Conservation (phyloP, 495 filamentous ascomycete species). For the Aspergillus sclerotiicarbonarius region DNA sequence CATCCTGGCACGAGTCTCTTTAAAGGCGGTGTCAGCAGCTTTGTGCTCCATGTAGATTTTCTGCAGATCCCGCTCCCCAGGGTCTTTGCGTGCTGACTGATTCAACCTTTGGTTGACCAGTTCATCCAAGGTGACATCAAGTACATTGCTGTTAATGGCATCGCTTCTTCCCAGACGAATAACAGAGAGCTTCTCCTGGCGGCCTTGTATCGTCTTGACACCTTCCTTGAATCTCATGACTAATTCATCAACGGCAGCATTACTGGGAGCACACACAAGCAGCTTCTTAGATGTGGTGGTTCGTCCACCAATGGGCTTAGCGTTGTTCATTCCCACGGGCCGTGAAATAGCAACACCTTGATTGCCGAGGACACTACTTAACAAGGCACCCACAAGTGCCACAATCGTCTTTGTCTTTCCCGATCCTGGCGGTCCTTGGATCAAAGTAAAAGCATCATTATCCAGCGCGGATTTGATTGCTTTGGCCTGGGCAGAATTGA, state of each 20-base stretch:
- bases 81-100: conserved; percentile 36
- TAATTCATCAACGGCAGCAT: conserved; percentile 94
- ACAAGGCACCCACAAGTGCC: conserved; percentile 86
- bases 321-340: conserved; percentile 34
- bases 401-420: conserved; percentile 98
- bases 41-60: conserved; percentile 82
- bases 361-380: conserved; percentile 60
- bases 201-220: conserved; percentile 73
- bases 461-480: conserved; percentile 88
- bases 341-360: conserved; percentile 49
- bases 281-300: conserved; percentile 71
- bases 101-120: conserved; percentile 74
- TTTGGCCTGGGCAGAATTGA: conserved; percentile 89
- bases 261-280: conserved; percentile 92
- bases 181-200: conserved; percentile 70
- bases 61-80: conserved; percentile 59
- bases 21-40: conserved; percentile 66
- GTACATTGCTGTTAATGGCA: conserved; percentile 85
- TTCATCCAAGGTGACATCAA: conserved; percentile 92
- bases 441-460: conserved; percentile 92
- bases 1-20: conserved; percentile 61
- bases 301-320: conserved; percentile 20
- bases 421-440: conserved; percentile 94
- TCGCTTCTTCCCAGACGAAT: conserved; percentile 90
- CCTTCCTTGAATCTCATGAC: conserved; percentile 90